A percentile compares a stretch with the other conserved stretches of the same genome.
Conservation (phyloP, 2,329 filamentous ascomycete genomes). For the Raffaelea arxii region DNA sequence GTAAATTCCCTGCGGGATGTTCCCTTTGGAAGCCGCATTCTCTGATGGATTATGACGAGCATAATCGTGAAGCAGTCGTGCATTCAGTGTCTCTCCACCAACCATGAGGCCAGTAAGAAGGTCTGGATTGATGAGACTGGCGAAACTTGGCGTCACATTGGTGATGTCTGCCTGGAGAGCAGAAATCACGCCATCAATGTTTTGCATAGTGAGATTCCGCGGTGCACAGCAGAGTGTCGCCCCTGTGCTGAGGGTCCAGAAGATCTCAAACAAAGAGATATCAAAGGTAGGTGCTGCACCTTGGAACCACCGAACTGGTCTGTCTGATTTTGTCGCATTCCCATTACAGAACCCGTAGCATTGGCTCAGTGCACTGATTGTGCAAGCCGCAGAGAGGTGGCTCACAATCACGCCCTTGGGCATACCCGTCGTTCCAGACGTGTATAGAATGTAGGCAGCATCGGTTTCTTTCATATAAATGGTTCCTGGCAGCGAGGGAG, state of each 20-base stretch:
- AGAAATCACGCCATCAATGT: conserved; percentile 15
- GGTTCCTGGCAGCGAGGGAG: neutral
- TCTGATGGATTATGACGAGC: neutral
- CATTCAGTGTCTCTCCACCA: conserved; percentile 19
- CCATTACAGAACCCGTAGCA: conserved; percentile 5
- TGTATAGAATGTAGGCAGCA: conserved; percentile 42
- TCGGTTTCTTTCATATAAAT: conserved; percentile 7
- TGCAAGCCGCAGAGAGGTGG: conserved; percentile 28
- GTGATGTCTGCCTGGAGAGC: conserved; percentile 24
- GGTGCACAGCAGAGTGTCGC: conserved; percentile 24
- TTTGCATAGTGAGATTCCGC: conserved; percentile 17
- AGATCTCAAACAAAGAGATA: conserved; percentile 13
- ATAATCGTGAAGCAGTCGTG: conserved; percentile 2
- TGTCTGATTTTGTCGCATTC: neutral
- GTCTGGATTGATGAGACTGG: conserved; percentile 20
- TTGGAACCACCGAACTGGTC: conserved; percentile 25
- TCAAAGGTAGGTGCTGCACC: conserved; percentile 25
- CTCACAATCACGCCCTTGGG: conserved; percentile 51
- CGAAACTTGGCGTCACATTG: conserved; percentile 28
- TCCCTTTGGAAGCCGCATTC: neutral
- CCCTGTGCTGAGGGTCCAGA: conserved; percentile 16
- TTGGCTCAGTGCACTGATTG: conserved; percentile 20
- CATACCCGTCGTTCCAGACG: conserved; percentile 48
- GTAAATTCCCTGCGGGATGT: conserved; percentile 6
- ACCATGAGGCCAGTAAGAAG: conserved; percentile 21